These are phyloP conservation scores for Podospora bellae-mahoneyi DNA, from an alignment of 495 filamentous ascomycete species.

Conservation along the genomic window DNA sequence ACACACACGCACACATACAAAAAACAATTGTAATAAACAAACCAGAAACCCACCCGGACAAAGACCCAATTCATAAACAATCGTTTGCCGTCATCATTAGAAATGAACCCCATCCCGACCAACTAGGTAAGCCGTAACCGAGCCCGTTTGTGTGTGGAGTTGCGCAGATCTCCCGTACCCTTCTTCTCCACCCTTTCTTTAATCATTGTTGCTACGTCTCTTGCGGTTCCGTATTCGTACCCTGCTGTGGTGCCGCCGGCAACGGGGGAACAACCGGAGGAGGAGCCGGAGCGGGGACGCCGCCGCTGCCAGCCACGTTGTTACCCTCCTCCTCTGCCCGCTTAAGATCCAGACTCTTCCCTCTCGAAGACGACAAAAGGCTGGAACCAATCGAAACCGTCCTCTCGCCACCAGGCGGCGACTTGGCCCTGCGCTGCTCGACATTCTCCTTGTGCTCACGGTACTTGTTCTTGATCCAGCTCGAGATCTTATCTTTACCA, in stretches of 20 bases:
- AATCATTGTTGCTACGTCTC: not conserved
- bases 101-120: not conserved
- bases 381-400: constrained; percentile 22
- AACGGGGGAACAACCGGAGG: not conserved
- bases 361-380: constrained; percentile 31
- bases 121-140: not conserved
- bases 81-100: not conserved
- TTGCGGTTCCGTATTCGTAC: not conserved
- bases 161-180: not conserved
- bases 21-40: not conserved
- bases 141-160: not conserved
- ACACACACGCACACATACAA: too few relatives aligned
- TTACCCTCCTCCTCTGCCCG: constrained; percentile 28
- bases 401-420: constrained; percentile 39
- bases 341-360: constrained; percentile 45
- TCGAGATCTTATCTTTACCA: constrained; percentile 63
- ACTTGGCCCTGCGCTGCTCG: constrained; percentile 54
- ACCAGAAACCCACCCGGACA: not conserved
- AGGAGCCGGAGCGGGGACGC: constrained; percentile 10
- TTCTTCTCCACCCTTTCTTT: not conserved
- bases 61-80: not conserved
- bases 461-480: constrained; percentile 82
- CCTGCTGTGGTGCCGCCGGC: not conserved
- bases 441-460: constrained; percentile 68
- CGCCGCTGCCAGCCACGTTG: constrained; percentile 20